phyloP scores from a whole-genome alignment of 2,329 filamentous ascomycete genomes.

The Exophiala oligosperma region DNA sequence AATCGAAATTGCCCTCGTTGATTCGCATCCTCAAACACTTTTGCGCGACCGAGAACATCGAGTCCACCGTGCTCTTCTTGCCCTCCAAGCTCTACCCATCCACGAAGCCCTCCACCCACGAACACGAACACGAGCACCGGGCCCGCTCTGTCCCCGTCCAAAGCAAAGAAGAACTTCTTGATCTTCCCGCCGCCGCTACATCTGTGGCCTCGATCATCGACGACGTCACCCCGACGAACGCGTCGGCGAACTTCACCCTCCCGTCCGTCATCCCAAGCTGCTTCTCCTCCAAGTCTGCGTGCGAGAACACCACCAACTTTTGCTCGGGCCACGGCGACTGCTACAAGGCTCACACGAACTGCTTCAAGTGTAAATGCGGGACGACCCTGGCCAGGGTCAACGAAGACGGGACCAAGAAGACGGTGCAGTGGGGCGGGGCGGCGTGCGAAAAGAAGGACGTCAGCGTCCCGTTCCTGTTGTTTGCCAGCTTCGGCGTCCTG shows the following conservation, averaged over 20 bases:
- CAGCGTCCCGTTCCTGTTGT: constrained; percentile 84
- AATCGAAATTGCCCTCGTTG: constrained; percentile 15
- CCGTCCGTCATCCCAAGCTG: constrained; percentile 65
- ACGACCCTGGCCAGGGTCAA: constrained; percentile 53
- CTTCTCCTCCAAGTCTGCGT: constrained; percentile 69
- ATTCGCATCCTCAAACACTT: constrained; percentile 44
- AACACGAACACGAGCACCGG: constrained; percentile 7
- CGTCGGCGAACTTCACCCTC: constrained; percentile 36
- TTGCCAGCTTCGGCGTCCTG: constrained; percentile 71
- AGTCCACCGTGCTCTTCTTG: constrained; percentile 59
- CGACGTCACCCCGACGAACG: constrained; percentile 38
- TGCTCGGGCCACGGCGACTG: constrained; percentile 85
- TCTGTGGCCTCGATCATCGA: constrained; percentile 39
- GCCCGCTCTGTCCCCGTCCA: constrained; percentile 15
- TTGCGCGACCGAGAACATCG: constrained; percentile 53
- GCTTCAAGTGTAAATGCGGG: constrained; percentile 78
- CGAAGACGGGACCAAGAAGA: constrained; percentile 56
- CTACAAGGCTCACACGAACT: constrained; percentile 64
- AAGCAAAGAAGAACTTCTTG: constrained; percentile 25
- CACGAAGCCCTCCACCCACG: background rate
- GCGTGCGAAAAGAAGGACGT: constrained; percentile 92
- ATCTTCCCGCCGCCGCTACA: constrained; percentile 27
- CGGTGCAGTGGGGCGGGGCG: constrained; percentile 76
- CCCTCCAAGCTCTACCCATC: constrained; percentile 35
- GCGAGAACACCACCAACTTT: constrained; percentile 67